Evolutionary conservation across 768 basidiomycete genomes (phyloP), one percentile per base, ranked within the genome.

Genomic region (Dentipellis sp.): DNA sequence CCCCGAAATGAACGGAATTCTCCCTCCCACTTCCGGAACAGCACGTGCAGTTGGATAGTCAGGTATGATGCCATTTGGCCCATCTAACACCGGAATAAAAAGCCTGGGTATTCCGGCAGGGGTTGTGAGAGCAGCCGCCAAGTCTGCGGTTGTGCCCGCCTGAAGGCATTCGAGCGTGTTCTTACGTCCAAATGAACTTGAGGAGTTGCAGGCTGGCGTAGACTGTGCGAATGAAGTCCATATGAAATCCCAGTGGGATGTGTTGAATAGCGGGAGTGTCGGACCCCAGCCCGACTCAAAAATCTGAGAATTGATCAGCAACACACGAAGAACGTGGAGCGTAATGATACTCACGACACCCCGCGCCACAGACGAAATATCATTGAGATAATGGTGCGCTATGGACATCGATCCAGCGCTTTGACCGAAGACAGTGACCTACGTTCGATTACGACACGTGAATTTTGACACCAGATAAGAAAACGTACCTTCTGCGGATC

Each of bases 1-100:
- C 14, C 77, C 77, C 46, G 73, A 64, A 21, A 79, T 78, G 59
- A 77, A 75, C 0, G 78, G 77, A 2, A 79, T 54, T 14, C 63
- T 61, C 1, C 71, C 67, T 56, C 75, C 75, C 1, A 65, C 65
- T 0, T 72, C 59, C 50, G 60, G 3, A 50, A 68, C 59, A 17
- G 66, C 45, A 10, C 75, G 65, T 34, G 55, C 63, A 1, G 75
- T 75, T 5, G 74, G 71, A 10, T 69, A 57, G 42, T 73, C 76
- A 1, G 72, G 72, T 40, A 74, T 62, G 2, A 78, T 53, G 0
- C 75, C 74, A 0, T 63, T 67, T 2, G 66, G 67, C 0, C 76
- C 75, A 52, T 79, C 78, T 34, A 79, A 64, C 12, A 70, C 70
- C 1, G 76, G 74, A 5, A 63, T 61, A 54, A 72, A 78, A 0